Evolutionary conservation across 306 rosid species (phyloP), one percentile per base, ranked within the genome.

Genomic region (Vachellia collinsii): DNA sequence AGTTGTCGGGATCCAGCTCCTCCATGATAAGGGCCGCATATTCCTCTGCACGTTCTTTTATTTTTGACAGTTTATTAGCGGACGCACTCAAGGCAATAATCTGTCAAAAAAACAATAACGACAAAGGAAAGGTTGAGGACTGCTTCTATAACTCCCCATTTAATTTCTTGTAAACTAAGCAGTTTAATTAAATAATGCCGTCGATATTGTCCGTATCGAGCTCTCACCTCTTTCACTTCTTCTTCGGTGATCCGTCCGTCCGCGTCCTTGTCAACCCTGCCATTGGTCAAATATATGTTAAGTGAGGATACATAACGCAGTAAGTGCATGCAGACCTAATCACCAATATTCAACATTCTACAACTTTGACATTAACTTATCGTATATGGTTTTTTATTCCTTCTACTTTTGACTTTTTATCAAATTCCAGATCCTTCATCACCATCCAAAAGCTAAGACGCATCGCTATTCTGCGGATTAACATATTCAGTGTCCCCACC

Each of bases 251-350:
- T 94, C 76, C 97, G 82, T 20, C 98, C 98, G 58, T 94, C 98
- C 3, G 94, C 97, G 63, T 94, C 84, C 85, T 91, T 92, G 85
- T 94, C 98, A 80, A 94, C 98, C 97, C 98, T 94, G 92, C 65
- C 79, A 54, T 61, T 42, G 50, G 44, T 62, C 62, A 74, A 41
- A 75, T 54, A 37, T 59, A 63, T 41, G 3, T 48, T 3, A 29
- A 42, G 37, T 42, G 10, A 77, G 62, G 20, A 10, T 11, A 13
- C 36, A 48, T 12, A 48, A 79, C 11, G 17, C 19, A 51, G 56
- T 25, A 61, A 61, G 75, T 69, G 80, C 53, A 68, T 50, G 65
- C 5, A n/a, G 16, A 79, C 75, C 81, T 68, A 75, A 69, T 53
- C n/a, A 16, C 1, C 16, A 46, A 47, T 29, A 29, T 29, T 68